Evolutionary conservation across 768 basidiomycete species (phyloP), one percentile per base, ranked within the genome.

Genomic region (Kwoniella europaea): DNA sequence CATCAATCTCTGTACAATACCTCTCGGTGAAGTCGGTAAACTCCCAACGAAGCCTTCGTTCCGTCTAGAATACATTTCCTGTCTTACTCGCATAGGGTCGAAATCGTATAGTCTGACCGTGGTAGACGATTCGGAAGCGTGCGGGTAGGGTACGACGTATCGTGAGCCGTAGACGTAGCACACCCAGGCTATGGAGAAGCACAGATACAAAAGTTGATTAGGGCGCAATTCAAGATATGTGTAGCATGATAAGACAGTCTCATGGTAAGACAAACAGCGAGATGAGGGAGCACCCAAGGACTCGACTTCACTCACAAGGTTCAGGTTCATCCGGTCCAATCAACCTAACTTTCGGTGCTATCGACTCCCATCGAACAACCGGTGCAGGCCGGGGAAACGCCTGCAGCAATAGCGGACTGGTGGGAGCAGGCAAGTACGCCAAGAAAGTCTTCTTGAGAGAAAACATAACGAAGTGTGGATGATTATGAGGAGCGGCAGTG

Each of bases 91-190:
- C 4, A 80, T 52, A 7, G 78, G 82, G 60, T 82, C 77, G 57
- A 83, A 83, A 42, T 83, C 81, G 72, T 77, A 79, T 24, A 83
- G 54, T 10, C 69, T 66, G 20, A 59, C 72, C 42, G 20, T 67
- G 35, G 68, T 57, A 43, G 66, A 35, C 13, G 41, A 15, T 22
- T 41, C 24, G 24, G 43, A 13, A 20, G 52, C 10, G 20, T 58
- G 44, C 12, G 22, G 41, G 20, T 53, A 65, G 57, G 70, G 71
- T 3, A 71, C 73, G 18, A 80, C 73, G 69, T 77, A 83, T 35
- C 81, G 75, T 44, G 82, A 72, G 41, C 79, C 77, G 63, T 83
- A 83, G 44, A 83, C 77, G 61, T 80, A 83, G 43, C 79, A 81
- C 2, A 82, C 82, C 82, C 82, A 83, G 10, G 75, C 72, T 80